These are phyloP conservation scores for Quercus variabilis DNA, from an alignment of 306 rosid species.

Conservation along the genomic window DNA sequence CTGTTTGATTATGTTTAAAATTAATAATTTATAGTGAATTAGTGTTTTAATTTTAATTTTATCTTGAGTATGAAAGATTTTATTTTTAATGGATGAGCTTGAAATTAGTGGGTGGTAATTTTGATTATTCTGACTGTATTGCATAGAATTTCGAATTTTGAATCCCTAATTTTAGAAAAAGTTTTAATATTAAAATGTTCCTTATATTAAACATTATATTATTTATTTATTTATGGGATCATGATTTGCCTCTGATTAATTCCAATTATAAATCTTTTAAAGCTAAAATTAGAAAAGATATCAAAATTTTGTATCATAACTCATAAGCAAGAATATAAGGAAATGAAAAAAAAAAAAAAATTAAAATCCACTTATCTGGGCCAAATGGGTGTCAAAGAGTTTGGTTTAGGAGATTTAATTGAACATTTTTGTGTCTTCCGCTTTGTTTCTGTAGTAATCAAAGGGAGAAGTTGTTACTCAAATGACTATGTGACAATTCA, in stretches of 20 bases:
- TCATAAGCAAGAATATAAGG: not conserved
- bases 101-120: not conserved
- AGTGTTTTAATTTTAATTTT: not conserved
- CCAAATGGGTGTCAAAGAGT: not conserved
- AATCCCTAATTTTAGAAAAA: not conserved
- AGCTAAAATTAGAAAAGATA: conserved; percentile 9
- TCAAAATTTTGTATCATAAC: not conserved
- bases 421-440: not conserved
- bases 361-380: not conserved
- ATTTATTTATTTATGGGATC: not conserved
- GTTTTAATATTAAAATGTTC: not conserved
- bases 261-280: conserved; percentile 9
- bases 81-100: not conserved
- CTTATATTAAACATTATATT: too few relatives aligned
- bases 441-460: not conserved
- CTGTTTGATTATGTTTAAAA: conserved; percentile 15
- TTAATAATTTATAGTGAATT: not conserved
- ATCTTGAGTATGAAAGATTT: not conserved
- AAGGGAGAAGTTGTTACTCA: not conserved
- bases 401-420: not conserved
- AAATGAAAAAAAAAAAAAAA: not conserved
- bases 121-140: not conserved
- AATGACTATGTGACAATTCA: too few relatives aligned
- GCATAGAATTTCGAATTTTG: not conserved
- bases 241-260: not conserved